Base-by-base conservation (phyloP, 1,139 yeast species). In the Candida sanyaensis region DNA sequence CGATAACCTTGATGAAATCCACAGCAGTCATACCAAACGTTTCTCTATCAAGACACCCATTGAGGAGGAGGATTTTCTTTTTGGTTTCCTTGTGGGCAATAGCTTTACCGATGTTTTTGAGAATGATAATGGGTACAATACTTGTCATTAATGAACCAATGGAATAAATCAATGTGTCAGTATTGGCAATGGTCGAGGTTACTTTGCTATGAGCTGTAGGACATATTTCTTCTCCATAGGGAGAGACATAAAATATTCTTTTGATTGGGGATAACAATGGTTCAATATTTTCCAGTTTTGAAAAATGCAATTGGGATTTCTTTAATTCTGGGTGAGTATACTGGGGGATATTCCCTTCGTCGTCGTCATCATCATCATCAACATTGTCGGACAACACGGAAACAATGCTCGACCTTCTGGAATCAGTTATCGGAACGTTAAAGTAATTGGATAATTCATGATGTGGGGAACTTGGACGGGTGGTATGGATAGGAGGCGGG, bases 61-160 rank as follows among this genome's bases (percentile, higher is more conserved):
- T 90, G 37, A 89, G 66, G 10, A 89, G 65, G 26, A 90, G 62
- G 2, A 85, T 70, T 56, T 81, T 79, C 47, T 73, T 75, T 43
- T 76, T 72, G 12, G 7, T 58, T 56, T 9, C 52, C 74, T 77
- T 67, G 12, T 53, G 59, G n/a, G 73, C 70, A 41, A 75, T 73
- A 1, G 88, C 82, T 41, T 73, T 75, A 0, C 92, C 95, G 23
- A 89, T 78, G 1, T 96, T 96, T 49, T 82, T 82, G 5, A 89
- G 68, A 9, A 89, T 79, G 4, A 90, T 69, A 0, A 90, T 83
- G 0, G 97, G 97, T 2, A 89, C 69, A 7, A 88, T 81, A 49
- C 96, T 88, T 0, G 97, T 91, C 86, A 88, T 87, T 39, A 92
- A 69, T 2, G 96, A 88, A 1, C 97, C 97, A 50, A 92, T 87